Percentiles rank a stretch among this genome's conserved stretches.
These are phyloP conservation scores for Diaporthe citrichinensis DNA, from an alignment of 2,329 filamentous ascomycete genomes.

Conservation along the genomic window DNA sequence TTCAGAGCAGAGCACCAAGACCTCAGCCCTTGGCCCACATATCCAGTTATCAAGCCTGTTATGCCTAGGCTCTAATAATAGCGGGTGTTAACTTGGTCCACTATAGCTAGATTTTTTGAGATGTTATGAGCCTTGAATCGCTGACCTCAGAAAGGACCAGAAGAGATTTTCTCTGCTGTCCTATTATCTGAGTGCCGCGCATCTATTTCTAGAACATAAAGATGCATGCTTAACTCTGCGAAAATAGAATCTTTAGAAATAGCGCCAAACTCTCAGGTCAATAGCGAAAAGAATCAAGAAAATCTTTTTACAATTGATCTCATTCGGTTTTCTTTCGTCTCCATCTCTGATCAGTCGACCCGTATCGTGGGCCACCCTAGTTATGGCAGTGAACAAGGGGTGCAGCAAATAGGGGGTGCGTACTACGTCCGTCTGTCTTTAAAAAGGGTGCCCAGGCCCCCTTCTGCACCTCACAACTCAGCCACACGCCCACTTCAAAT, in stretches of 20 bases:
- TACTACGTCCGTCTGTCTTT: too few species aligned
- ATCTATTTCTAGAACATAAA: background rate
- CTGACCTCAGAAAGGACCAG: background rate
- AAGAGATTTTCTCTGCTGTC: background rate
- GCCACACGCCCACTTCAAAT: too few species aligned
- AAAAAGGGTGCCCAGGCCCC: too few species aligned
- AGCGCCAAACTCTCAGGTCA: too few species aligned
- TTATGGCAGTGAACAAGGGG: too few species aligned
- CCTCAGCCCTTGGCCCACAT: background rate
- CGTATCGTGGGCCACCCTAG: background rate
- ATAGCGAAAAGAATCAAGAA: too few species aligned
- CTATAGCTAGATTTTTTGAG: background rate
- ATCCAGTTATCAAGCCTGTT: too few species aligned
- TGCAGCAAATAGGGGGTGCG: too few species aligned
- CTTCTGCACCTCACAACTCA: too few species aligned
- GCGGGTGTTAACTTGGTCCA: background rate
- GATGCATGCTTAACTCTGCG: background rate
- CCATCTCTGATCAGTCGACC: background rate
- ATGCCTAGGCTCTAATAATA: background rate
- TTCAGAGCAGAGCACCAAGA: background rate
- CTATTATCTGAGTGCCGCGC: background rate
- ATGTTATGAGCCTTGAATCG: background rate
- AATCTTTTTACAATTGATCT: too few species aligned
- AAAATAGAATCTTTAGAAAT: background rate
- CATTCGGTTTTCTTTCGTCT: background rate